Percentiles rank a stretch among this genome's conserved stretches.
Conservation (phyloP, 805 yeast genomes). For the Yarrowia sp. region DNA sequence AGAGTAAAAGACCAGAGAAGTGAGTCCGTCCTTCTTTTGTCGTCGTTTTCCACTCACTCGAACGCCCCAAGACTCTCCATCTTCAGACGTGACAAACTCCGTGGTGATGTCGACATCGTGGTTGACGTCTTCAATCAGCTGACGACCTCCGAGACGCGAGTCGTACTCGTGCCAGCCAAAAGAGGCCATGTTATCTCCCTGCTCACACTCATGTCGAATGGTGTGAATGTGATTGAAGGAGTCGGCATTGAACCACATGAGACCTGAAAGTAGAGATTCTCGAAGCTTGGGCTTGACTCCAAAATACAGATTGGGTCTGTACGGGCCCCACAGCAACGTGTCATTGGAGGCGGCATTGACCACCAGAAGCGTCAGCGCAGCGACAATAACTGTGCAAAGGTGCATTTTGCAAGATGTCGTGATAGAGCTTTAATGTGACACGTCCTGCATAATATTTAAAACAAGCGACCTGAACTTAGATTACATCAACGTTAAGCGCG, state of each 20-base stretch:
- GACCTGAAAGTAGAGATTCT: conserved; percentile 66
- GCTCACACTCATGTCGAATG: conserved; percentile 73
- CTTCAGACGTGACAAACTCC: conserved; percentile 73
- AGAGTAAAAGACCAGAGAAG: conserved; percentile 72
- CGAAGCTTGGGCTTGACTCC: conserved; percentile 85
- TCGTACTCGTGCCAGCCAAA: conserved; percentile 90
- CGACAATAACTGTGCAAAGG: background rate
- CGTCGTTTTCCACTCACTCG: conserved; percentile 54
- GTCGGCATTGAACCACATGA: conserved; percentile 82
- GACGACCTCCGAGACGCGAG: conserved; percentile 82
- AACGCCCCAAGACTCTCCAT: conserved; percentile 73
- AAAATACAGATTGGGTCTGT: conserved; percentile 77
- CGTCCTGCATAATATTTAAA: conserved; percentile 12
- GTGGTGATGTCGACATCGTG: conserved; percentile 60
- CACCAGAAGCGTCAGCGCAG: conserved; percentile 17
- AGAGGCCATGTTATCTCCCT: conserved; percentile 60
- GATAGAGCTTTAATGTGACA: background rate
- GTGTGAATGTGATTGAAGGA: conserved; percentile 49
- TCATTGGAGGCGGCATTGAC: conserved; percentile 40
- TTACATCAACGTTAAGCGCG: background rate
- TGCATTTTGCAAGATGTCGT: background rate
- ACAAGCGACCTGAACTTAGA: background rate
- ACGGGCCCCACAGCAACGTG: conserved; percentile 86
- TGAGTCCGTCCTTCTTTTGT: conserved; percentile 42
- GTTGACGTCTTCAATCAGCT: conserved; percentile 64